Percentiles rank a stretch among this genome's conserved stretches.
phyloP scores from a whole-genome alignment of 164 flowering plant species.

The Liquidambar formosana region DNA sequence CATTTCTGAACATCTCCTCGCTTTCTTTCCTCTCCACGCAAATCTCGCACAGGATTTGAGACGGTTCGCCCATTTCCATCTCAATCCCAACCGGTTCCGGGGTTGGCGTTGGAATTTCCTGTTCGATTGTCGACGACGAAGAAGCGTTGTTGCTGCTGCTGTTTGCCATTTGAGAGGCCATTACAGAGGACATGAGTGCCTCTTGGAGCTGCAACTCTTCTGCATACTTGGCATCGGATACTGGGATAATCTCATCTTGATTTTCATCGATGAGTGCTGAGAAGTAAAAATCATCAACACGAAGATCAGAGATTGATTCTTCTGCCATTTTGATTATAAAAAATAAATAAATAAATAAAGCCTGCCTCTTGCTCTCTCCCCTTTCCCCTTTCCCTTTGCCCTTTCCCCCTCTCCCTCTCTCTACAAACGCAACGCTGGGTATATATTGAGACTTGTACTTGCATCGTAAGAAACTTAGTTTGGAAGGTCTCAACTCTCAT shows the following conservation, averaged over 20 bases:
- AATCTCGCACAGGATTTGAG: slow-evolving; percentile 15
- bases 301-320: background rate
- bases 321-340: no score
- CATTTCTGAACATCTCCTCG: slow-evolving; percentile 16
- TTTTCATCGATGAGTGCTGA: slow-evolving; percentile 14
- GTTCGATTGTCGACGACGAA: no score
- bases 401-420: no score
- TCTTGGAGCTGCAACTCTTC: slow-evolving; percentile 24
- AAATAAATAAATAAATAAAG: no score
- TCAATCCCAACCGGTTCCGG: no score
- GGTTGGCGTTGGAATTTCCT: no score
- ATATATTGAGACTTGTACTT: no score
- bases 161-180: background rate
- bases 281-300: slow-evolving; percentile 18
- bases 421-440: no score
- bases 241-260: background rate
- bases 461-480: no score
- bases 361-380: no score
- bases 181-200: slow-evolving; percentile 12
- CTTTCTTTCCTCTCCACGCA: slow-evolving; percentile 12
- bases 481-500: no score
- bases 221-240: slow-evolving; percentile 14
- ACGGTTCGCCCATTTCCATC: background rate
- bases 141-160: background rate
- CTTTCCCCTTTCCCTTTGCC: no score